phyloP scores from a whole-genome alignment of 768 basidiomycete species.

The Tylopilus plumbeoviolaceoides region DNA sequence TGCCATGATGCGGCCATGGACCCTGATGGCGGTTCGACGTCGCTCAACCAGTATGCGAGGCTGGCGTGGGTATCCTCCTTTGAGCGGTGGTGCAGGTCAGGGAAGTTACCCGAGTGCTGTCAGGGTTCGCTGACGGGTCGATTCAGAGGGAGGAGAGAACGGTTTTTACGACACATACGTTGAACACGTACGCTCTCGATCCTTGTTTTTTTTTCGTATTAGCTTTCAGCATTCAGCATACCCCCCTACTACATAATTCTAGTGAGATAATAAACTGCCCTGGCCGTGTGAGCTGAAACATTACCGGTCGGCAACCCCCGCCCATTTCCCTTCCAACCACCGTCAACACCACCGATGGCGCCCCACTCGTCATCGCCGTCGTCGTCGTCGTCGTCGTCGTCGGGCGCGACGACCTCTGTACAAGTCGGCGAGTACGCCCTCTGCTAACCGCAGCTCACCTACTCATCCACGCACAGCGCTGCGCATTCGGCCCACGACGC shows the following conservation, averaged over 20 bases:
- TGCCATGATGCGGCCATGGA: slow-evolving; percentile 39
- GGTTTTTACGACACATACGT: slow-evolving; percentile 26
- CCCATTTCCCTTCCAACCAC: slow-evolving; percentile 26
- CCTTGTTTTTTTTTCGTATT: slow-evolving; percentile 22
- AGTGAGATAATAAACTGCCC: slow-evolving; percentile 9
- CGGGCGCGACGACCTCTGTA: slow-evolving; percentile 72
- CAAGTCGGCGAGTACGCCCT: slow-evolving; percentile 75
- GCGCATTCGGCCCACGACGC: slow-evolving; percentile 84
- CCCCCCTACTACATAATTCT: slow-evolving; percentile 34
- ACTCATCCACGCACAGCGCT: slow-evolving; percentile 51
- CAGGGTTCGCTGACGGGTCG: slow-evolving; percentile 7
- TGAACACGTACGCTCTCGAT: slow-evolving; percentile 27
- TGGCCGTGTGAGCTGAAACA: slow-evolving; percentile 25
- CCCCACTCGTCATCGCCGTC: slow-evolving; percentile 45
- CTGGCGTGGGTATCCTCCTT: slow-evolving; percentile 14
- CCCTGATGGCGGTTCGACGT: not conserved
- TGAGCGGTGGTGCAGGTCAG: not conserved
- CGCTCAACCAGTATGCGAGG: slow-evolving; percentile 7
- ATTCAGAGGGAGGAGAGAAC: slow-evolving; percentile 7
- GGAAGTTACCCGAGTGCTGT: not conserved
- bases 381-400: slow-evolving; percentile 59
- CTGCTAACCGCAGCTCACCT: not conserved
- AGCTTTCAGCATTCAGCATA: slow-evolving; percentile 27
- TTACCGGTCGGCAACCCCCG: slow-evolving; percentile 27
- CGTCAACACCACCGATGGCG: slow-evolving; percentile 52